Evolutionary conservation across 2,329 filamentous ascomycete genomes (phyloP), one percentile per base, ranked within the genome.

Genomic region (Hypoxylon sp.): DNA sequence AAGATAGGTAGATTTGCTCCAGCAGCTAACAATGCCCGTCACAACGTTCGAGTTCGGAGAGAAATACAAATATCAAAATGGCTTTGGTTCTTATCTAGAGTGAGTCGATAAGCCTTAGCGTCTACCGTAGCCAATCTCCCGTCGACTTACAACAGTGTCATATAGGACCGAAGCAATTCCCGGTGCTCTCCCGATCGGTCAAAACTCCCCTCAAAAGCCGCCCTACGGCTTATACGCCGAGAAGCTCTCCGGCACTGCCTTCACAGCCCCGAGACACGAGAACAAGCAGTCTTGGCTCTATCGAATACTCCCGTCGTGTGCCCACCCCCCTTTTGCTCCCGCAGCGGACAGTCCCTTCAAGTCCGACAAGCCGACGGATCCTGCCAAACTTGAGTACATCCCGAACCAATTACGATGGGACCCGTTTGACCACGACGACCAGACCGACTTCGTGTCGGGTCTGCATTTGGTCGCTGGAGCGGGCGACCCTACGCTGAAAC

Each of bases 401-500:
- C 93, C 93, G 0, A 95, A 95, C 74, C 93, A 96, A 80, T 84
- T 97, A 35, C 89, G 93, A 68, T 97, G 93, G 93, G 90, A 93
- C 73, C 92, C 86, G 0, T 94, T 95, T 77, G 90, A 95, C 75
- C 83, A 94, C 51, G 88, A 92, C 71, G 85, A 90, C 77, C 86
- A 49, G 66, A 80, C 76, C 8, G 79, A 83, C 59, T 85, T 85
- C 50, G 80, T 85, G 48, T 81, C 81, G 1, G 81, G 81, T 2
- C 78, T 92, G 62, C 88, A 90, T 65, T 82, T 92, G 22, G 84
- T 94, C 17, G 91, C 90, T 2, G 91, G 91, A 3, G 89, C 91
- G 0, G 92, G 92, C n/a, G 90, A 93, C 73, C 89, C 91, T 0
- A 91, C 89, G 0, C 85, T 91, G 80, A 94, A 94, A 78, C 83